Evolutionary conservation across 2,329 filamentous ascomycete genomes (phyloP).

Genomic region (Apiospora koreana): DNA sequence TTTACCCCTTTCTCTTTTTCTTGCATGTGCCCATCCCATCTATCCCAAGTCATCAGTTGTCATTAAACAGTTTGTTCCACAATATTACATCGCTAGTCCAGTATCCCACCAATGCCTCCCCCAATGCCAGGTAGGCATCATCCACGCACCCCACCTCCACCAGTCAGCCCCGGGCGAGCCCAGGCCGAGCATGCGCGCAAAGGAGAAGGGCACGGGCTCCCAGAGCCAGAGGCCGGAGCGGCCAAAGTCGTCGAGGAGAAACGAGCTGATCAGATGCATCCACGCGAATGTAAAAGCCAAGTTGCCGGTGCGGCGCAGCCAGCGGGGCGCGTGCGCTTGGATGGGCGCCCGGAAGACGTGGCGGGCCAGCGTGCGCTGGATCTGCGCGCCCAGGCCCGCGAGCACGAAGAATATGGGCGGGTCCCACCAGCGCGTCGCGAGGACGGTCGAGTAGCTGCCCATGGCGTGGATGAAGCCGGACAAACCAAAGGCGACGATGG

Average conservation of each 20-base stretch:
- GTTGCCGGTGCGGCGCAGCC: slow-evolving; percentile 56
- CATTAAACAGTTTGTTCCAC: neutral
- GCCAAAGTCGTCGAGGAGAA: slow-evolving; percentile 77
- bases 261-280: slow-evolving; percentile 65
- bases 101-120: slow-evolving; percentile 64
- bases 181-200: slow-evolving; percentile 65
- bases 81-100: slow-evolving; percentile 36
- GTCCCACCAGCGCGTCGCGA: slow-evolving; percentile 48
- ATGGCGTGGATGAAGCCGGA: slow-evolving; percentile 71
- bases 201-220: slow-evolving; percentile 79
- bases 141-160: slow-evolving; percentile 65
- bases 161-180: slow-evolving; percentile 61
- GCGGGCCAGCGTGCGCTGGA: slow-evolving; percentile 48
- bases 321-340: slow-evolving; percentile 39
- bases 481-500: slow-evolving; percentile 60
- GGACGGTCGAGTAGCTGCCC: slow-evolving; percentile 69
- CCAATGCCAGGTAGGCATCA: slow-evolving; percentile 55
- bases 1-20: neutral
- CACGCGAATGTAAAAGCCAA: slow-evolving; percentile 63
- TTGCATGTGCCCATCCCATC: neutral
- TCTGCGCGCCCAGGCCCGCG: slow-evolving; percentile 65
- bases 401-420: slow-evolving; percentile 71
- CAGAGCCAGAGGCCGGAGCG: slow-evolving; percentile 74
- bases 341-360: slow-evolving; percentile 1
- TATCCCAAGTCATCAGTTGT: neutral